These are phyloP conservation scores for Zymoseptoria tritici DNA, from an alignment of 2,329 filamentous ascomycete genomes.

Conservation along the genomic window DNA sequence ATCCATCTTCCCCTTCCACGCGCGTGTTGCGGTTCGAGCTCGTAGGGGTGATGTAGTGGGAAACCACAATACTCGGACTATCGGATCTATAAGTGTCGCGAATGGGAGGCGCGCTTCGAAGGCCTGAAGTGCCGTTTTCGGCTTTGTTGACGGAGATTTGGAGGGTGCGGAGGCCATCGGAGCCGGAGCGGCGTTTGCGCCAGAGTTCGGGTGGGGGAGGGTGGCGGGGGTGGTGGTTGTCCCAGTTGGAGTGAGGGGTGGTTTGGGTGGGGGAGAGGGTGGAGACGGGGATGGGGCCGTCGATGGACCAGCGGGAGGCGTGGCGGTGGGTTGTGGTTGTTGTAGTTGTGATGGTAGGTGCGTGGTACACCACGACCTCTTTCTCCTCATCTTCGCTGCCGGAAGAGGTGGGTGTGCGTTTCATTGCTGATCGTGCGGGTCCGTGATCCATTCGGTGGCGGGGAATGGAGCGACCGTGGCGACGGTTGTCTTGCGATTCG, in stretches of 20 bases:
- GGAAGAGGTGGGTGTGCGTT: neutral
- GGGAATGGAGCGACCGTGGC: neutral
- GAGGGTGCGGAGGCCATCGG: neutral
- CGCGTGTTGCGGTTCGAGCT: neutral
- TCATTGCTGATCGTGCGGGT: neutral
- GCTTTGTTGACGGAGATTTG: neutral
- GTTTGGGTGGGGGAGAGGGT: neutral
- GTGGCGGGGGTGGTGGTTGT: neutral
- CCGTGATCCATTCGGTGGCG: neutral
- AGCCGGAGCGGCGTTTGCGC: neutral
- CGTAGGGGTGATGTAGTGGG: conserved; percentile 28
- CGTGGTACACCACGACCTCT: neutral
- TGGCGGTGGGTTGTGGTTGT: neutral
- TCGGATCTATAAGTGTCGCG: neutral
- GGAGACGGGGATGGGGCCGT: neutral
- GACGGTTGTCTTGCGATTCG: conserved; percentile 9
- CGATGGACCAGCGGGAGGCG: neutral
- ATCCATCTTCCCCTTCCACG: neutral
- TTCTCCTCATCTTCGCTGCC: neutral
- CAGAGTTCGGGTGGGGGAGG: neutral
- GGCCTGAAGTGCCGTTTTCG: neutral
- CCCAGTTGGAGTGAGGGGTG: neutral
- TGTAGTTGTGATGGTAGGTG: neutral
- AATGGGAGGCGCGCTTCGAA: neutral
- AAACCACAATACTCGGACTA: conserved; percentile 27